Conservation (phyloP, 2,329 filamentous ascomycete species). For the Claviceps humidiphila region DNA sequence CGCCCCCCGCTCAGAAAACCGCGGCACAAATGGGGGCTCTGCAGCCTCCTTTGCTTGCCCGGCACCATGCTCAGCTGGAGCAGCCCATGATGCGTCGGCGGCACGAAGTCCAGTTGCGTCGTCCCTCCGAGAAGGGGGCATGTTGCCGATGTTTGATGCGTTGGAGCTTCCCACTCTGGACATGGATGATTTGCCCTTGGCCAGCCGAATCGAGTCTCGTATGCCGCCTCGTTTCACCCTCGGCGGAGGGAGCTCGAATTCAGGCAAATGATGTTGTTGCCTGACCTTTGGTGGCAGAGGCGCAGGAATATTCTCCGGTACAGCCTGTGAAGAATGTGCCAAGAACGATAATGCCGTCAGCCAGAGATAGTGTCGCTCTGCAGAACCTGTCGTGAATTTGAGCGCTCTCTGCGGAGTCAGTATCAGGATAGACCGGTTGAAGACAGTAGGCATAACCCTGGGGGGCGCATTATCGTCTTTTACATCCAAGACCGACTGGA, state of each 20-base stretch:
- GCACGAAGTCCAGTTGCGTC: slow-evolving; percentile 24
- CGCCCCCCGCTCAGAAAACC: slow-evolving; percentile 47
- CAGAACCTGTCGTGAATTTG: slow-evolving; percentile 77
- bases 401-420: slow-evolving; percentile 84
- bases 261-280: slow-evolving; percentile 29
- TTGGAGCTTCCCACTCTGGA: slow-evolving; percentile 41
- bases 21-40: slow-evolving; percentile 58
- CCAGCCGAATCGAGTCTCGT: slow-evolving; percentile 78
- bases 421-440: slow-evolving; percentile 90
- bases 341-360: slow-evolving; percentile 89
- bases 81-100: slow-evolving; percentile 26
- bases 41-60: slow-evolving; percentile 47
- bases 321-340: slow-evolving; percentile 71
- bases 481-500: slow-evolving; percentile 94
- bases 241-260: slow-evolving; percentile 35
- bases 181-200: slow-evolving; percentile 52
- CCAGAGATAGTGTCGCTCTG: slow-evolving; percentile 90
- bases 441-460: slow-evolving; percentile 52
- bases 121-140: slow-evolving; percentile 23
- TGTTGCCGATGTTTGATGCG: slow-evolving; percentile 28
- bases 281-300: slow-evolving; percentile 31
- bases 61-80: slow-evolving; percentile 25
- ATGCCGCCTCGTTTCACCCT: slow-evolving; percentile 46
- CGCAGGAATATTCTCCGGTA: slow-evolving; percentile 56
- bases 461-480: slow-evolving; percentile 84